These are phyloP conservation scores for Saccharomycopsis vini DNA, from an alignment of 805 yeast species.

Conservation along the genomic window DNA sequence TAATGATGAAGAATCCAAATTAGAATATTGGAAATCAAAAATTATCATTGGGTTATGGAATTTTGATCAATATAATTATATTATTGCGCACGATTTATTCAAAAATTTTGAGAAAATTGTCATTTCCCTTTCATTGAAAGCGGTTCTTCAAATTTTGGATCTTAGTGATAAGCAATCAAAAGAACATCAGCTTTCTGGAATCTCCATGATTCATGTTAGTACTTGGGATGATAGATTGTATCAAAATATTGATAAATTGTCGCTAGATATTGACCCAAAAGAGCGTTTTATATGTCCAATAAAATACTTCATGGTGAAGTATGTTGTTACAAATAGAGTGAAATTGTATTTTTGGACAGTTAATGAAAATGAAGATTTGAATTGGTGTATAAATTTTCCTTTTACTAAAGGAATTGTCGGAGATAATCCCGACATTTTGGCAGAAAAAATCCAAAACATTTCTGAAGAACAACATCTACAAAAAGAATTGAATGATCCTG, in stretches of 20 bases:
- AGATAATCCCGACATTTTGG: conserved; percentile 21
- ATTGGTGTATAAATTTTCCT: conserved; percentile 18
- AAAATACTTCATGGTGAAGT: conserved; percentile 2
- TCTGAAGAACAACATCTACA: background rate
- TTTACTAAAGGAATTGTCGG: conserved; percentile 21
- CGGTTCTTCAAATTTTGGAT: conserved; percentile 22
- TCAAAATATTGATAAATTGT: background rate
- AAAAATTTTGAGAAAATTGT: conserved; percentile 24
- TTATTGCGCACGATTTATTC: conserved; percentile 19
- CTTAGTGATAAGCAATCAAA: conserved; percentile 20
- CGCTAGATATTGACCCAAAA: background rate
- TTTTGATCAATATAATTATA: conserved; percentile 23
- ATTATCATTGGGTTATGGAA: conserved; percentile 33
- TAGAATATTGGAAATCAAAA: conserved; percentile 26
- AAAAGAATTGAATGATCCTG: background rate
- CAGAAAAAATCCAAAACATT: background rate
- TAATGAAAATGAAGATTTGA: conserved; percentile 23
- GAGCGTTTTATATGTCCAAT: background rate
- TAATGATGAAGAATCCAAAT: background rate
- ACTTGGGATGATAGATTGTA: conserved; percentile 19
- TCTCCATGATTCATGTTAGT: conserved; percentile 21
- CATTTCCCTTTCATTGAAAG: conserved; percentile 25
- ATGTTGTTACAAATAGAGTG: conserved; percentile 11
- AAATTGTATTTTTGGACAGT: conserved; percentile 32
- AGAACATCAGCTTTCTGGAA: conserved; percentile 15